Base-by-base conservation (phyloP, 805 yeast species). In the Suhomyces canberraensis region DNA sequence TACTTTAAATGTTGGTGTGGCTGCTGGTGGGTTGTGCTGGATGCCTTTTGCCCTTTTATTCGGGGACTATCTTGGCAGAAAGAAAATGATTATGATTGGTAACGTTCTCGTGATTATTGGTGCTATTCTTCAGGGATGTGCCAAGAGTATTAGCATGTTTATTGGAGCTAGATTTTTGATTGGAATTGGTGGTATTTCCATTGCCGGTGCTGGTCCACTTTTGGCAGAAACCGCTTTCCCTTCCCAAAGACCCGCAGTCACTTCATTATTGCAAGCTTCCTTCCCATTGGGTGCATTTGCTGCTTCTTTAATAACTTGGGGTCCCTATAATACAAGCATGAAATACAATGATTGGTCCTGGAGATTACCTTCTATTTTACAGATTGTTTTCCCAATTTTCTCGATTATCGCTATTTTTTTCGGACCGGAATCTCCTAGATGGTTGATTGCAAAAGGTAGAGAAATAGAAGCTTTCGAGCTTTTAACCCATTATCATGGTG, bases 351-450 rank as follows among this genome's bases (percentile, higher is more conserved):
- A 27, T 18, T 27, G 29, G 29, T 47, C 61, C 37, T 66, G 68
- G 61, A 50, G 68, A 42, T 54, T 52, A 46, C 66, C 63, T 38
- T 56, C 51, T 35, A 62, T 58, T 17, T 61, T 51, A 47, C 68
- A 53, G 45, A 40, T 47, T 19, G 31, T 53, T 4, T 53, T 53
- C 34, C 54, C 58, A 2, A 27, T 52, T 9, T 19, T 47, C 7
- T 27, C 41, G n/a, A 28, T 36, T 7, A 11, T 33, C 9, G 29
- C 45, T 22, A 41, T 52, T 14, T 49, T 51, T 41, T 45, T 40
- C 27, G 39, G 41, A 25, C 58, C 60, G 3, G 59, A 54, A 33
- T 51, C 57, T 4, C 59, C 60, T 3, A 40, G 60, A 33, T 55
- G 54, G 56, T 33, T 52, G 11, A 38, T 54, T 37, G 33, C 44